Base-by-base conservation (phyloP, 225 moss, liverwort and hornwort genomes). In the Bryum argenteum region DNA sequence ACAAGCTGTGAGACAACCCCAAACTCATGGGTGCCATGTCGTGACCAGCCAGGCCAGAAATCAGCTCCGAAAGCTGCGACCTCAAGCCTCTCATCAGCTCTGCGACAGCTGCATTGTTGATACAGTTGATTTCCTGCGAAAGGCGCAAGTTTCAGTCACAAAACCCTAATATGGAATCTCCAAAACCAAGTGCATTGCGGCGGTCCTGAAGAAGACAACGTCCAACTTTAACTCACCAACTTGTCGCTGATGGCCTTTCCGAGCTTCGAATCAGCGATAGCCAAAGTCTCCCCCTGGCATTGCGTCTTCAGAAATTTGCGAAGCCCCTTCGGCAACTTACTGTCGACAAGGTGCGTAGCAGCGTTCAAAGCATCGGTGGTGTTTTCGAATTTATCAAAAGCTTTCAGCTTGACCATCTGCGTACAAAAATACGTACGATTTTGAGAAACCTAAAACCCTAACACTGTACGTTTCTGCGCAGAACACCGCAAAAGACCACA, bases 11-110 rank as follows among this genome's bases (percentile, higher is more conserved):
- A 26, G 95, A 95, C 50, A 95, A 71, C 7, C 95, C 95, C 48
- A 95, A 73, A 55, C 90, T 91, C 95, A 95, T 92, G 59, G 95
- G 92, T 8, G 92, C 90, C 92, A 95, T 89, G 44, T 90, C 88
- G 3, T 86, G 89, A 3, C 89, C 95, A 9, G 76, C 90, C 14
- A 92, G 87, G 11, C 95, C 92, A 19, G 85, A 86, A 20, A 92
- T 92, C 0, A 95, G 87, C 15, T 92, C 92, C n/a, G 89, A 90
- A 8, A 90, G 67, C 63, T 90, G 81, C 0, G 89, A 89, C 51
- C 95, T 85, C 54, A 95, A 54, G 6, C 95, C 95, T 58, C 95
- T 83, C 95, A 92, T 95, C 18, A 95, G 82, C 78, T 92, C 92
- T 63, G 92, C 69, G 9, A 95, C 80, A 13, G 89, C 78, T 26